A percentile compares a stretch with the other conserved stretches of the same genome.
phyloP scores from a whole-genome alignment of 495 filamentous ascomycete species.

The Talaromyces liani region DNA sequence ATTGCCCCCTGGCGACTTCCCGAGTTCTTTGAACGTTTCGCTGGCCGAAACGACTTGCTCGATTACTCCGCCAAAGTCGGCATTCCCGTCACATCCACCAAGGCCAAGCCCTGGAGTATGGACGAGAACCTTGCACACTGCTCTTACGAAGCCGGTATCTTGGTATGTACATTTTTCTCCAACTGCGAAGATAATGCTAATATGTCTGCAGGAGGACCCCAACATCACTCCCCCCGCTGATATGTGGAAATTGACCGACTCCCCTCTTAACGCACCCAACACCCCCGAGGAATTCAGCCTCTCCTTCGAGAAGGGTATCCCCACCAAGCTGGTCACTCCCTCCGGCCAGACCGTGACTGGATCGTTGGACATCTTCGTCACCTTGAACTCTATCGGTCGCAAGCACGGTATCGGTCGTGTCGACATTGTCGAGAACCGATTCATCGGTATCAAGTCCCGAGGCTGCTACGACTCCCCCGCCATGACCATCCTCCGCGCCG shows the following conservation, averaged over 20 bases:
- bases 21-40: constrained; percentile 75
- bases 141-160: constrained; percentile 78
- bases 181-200: constrained; percentile 1
- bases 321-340: constrained; percentile 58
- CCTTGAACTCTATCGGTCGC: constrained; percentile 70
- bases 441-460: constrained; percentile 79
- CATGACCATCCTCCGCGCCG: constrained; percentile 46
- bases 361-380: constrained; percentile 70
- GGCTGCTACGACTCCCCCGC: constrained; percentile 88
- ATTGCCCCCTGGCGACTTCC: constrained; percentile 85
- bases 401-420: constrained; percentile 77
- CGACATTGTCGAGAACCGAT: constrained; percentile 86
- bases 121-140: constrained; percentile 92
- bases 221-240: constrained; percentile 57
- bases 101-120: constrained; percentile 72
- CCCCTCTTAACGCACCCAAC: constrained; percentile 70
- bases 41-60: constrained; percentile 80
- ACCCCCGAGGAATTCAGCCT: constrained; percentile 69
- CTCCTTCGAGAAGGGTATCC: constrained; percentile 79
- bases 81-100: constrained; percentile 83
- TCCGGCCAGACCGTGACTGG: constrained; percentile 62
- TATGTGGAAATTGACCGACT: constrained; percentile 78
- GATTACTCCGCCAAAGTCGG: constrained; percentile 71
- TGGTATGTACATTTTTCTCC: constrained; percentile 48
- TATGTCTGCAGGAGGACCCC: constrained; percentile 32